phyloP scores from a whole-genome alignment of 1,284 basidiomycete species.

The Heliocybe sulcata region DNA sequence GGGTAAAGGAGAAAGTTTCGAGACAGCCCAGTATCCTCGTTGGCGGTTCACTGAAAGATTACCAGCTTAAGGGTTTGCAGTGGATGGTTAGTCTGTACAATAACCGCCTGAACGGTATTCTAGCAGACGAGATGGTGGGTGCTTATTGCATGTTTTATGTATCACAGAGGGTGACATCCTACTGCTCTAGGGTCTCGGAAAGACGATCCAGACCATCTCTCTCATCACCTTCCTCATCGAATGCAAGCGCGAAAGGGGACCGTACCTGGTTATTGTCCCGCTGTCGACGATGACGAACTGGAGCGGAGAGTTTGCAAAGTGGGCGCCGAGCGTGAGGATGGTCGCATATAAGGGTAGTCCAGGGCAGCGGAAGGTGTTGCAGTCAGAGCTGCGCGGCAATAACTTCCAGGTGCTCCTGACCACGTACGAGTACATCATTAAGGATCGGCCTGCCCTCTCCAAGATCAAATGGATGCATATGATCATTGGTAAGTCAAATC shows the following conservation, averaged over 20 bases:
- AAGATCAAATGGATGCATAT: slow-evolving; percentile 98
- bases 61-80: slow-evolving; percentile 88
- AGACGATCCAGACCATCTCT: slow-evolving; percentile 95
- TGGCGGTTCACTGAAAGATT: slow-evolving; percentile 86
- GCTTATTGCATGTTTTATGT: slow-evolving; percentile 4
- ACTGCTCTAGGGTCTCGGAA: slow-evolving; percentile 78
- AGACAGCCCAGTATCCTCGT: slow-evolving; percentile 81
- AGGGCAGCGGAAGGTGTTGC: slow-evolving; percentile 66
- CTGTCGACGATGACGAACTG: slow-evolving; percentile 98
- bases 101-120: slow-evolving; percentile 94
- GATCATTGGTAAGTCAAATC: slow-evolving; percentile 73
- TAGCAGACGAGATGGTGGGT: slow-evolving; percentile 96
- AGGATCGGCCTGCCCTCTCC: slow-evolving; percentile 85
- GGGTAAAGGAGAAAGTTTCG: slow-evolving; percentile 84
- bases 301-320: slow-evolving; percentile 95
- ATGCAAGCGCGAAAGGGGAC: slow-evolving; percentile 84
- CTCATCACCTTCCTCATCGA: slow-evolving; percentile 97
- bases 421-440: slow-evolving; percentile 99
- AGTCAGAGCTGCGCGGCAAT: slow-evolving; percentile 67
- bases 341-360: slow-evolving; percentile 96
- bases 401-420: slow-evolving; percentile 96
- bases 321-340: slow-evolving; percentile 86
- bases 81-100: slow-evolving; percentile 99
- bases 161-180: slow-evolving; percentile 3
- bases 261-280: slow-evolving; percentile 97